Evolutionary conservation across 768 basidiomycete genomes (phyloP), one percentile per base, ranked within the genome.

Genomic region (Lactarius akahatsu): DNA sequence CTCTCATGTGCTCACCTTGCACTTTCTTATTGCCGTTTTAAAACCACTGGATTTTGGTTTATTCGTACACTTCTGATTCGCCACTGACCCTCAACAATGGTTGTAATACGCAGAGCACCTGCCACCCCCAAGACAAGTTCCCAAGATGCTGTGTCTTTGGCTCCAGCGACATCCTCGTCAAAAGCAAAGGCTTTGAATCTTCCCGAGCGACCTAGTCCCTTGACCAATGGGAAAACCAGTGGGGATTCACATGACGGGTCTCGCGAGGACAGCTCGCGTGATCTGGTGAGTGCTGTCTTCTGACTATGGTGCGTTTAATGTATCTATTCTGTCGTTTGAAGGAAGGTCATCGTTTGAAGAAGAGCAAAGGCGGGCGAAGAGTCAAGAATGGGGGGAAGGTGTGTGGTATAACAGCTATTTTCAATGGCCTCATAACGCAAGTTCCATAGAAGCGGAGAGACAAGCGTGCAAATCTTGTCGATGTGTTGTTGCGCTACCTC

Each of bases 51-150:
- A n/a, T 63, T 58, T 65, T 67, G 57, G 57, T 63, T 61, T 61
- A 64, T 60, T 28, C 55, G 7, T 55, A 15, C 40, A 28, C 43
- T 67, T 61, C 59, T 59, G 15, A 52, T 38, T 30, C 55, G 16
- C 45, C 40, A 41, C 23, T n/a, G 23, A 11, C 32, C 59, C 28
- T 26, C 50, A 57, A 65, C 62, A 57, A 88, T 90, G 88, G 87
- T 87, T 61, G 88, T 85, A 65, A 84, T 85, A 58, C 84, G 86
- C 73, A 85, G 84, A 76, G 82, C 83, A 56, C 86, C 87, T 32
- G 79, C 79, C 54, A 79, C 82, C 47, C 84, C 85, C 11, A 80
- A 83, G 62, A 82, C 83, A 50, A 77, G 77, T 45, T 87, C 87
- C 30, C 76, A 84, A 26, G 85, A 86, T 61, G 73, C 74, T 9